Base-by-base conservation (phyloP, 768 basidiomycete species). In the Lentinula guzmanii region DNA sequence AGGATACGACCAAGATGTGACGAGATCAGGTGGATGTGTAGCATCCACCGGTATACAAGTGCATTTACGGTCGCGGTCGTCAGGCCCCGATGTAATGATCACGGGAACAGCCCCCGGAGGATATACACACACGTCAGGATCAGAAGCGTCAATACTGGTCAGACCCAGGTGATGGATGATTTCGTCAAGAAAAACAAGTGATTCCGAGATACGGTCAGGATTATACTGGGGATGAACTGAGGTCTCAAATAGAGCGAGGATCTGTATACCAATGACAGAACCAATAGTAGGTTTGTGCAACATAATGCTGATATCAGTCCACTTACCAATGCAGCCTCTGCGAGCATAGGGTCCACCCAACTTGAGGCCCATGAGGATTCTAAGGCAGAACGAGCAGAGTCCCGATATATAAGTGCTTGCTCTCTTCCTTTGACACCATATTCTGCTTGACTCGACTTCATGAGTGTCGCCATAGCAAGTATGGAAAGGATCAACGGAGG, bases 231-330 rank as follows among this genome's bases (percentile, higher is more conserved):
- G 89, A 62, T 92, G 87, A 4, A 86, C 81, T 1, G 87, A 91
- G 0, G 83, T 81, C 70, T 93, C 91, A 66, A 90, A 93, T 2
- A 93, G 74, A 5, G 90, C 87, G 8, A 92, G 78, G 53, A 93
- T 83, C 90, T 90, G n/a, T 18, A 28, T 34, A 63, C 37, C 48
- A 35, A 45, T 46, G 21, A 16, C 28, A 33, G 52, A 39, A 39
- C 37, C 37, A 42, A 42, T 0, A 15, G 13, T 41, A n/a, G 13
- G n/a, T 37, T 10, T 9, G 10, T 13, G 21, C 10, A 39, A n/a
- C n/a, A 9, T 15, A 28, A 24, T 37, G 37, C 37, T 13, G 13
- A 39, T 39, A 28, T 8, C 2, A 39, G n/a, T 11, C 35, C 5
- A 72, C 81, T 63, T 54, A 89, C 89, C 64, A 88, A 72, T 5